Percentiles rank a stretch among this genome's conserved stretches.
Conservation (phyloP, 306 rosid genomes). For the Gleditsia sinensis region DNA sequence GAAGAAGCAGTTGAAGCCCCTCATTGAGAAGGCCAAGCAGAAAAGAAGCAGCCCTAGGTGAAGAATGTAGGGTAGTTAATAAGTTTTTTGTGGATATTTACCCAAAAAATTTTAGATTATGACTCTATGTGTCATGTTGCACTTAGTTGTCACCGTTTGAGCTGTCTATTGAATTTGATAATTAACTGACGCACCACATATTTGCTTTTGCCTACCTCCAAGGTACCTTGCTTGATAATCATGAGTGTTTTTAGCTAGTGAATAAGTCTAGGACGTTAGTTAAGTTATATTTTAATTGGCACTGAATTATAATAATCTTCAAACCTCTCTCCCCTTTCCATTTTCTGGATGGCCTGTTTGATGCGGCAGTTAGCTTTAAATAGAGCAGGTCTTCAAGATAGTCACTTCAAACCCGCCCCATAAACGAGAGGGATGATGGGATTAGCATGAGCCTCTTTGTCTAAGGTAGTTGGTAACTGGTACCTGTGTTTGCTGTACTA, state of each 20-base stretch:
- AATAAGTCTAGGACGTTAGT: conserved; percentile 26
- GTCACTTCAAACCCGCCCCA: conserved; percentile 5
- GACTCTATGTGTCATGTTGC: conserved; percentile 31
- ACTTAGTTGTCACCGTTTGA: conserved; percentile 13
- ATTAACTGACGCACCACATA: conserved; percentile 29
- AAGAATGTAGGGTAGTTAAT: conserved; percentile 29
- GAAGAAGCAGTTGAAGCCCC: conserved; percentile 97
- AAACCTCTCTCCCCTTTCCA: not conserved
- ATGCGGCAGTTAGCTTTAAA: not conserved
- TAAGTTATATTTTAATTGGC: conserved; percentile 8
- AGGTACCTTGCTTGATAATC: conserved; percentile 27
- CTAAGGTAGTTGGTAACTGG: not conserved
- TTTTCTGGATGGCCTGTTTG: not conserved
- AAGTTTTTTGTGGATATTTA: conserved; percentile 25
- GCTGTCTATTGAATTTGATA: conserved; percentile 24
- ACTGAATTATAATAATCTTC: conserved; percentile 8
- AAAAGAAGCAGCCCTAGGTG: conserved; percentile 62
- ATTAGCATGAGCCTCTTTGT: not conserved
- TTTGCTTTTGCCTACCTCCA: conserved; percentile 12
- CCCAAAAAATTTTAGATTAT: not conserved
- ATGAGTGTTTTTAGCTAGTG: conserved; percentile 25
- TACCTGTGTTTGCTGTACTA: not conserved
- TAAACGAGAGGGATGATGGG: too few species aligned
- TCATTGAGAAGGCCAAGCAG: conserved; percentile 86
- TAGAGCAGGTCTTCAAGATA: not conserved